phyloP scores from a whole-genome alignment of 2,329 filamentous ascomycete species.

The Colletotrichum sp. region DNA sequence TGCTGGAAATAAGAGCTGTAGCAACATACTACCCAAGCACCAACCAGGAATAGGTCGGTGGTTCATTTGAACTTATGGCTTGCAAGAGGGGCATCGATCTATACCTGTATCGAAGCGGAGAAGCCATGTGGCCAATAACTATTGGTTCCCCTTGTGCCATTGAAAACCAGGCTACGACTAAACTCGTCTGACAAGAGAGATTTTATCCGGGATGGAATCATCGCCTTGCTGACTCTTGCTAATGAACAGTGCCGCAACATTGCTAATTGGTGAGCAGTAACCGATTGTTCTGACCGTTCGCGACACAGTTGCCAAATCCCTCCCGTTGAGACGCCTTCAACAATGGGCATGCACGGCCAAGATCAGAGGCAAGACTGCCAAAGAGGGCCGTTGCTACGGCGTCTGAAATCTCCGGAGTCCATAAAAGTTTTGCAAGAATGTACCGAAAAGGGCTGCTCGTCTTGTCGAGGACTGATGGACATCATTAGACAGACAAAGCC shows the following conservation, averaged over 20 bases:
- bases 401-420: neutral
- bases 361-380: neutral
- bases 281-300: no score
- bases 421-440: no score
- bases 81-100: no score
- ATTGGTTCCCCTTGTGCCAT: neutral
- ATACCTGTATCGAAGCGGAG: no score
- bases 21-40: no score
- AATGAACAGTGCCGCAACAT: rapidly evolving
- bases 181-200: neutral
- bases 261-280: neutral
- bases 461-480: neutral
- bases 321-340: neutral
- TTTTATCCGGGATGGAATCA: neutral
- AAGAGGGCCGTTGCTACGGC: neutral
- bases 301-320: no score
- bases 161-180: neutral
- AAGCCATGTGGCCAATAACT: neutral
- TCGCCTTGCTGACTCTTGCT: rapidly evolving
- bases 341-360: neutral
- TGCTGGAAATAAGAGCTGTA: no score
- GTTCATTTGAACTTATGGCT: no score
- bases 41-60: no score
- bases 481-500: neutral
- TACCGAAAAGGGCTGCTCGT: neutral